A percentile compares a stretch with the other conserved stretches of the same genome.
phyloP scores from a whole-genome alignment of 2,329 filamentous ascomycete species.

The Nigrograna mackinnonii region DNA sequence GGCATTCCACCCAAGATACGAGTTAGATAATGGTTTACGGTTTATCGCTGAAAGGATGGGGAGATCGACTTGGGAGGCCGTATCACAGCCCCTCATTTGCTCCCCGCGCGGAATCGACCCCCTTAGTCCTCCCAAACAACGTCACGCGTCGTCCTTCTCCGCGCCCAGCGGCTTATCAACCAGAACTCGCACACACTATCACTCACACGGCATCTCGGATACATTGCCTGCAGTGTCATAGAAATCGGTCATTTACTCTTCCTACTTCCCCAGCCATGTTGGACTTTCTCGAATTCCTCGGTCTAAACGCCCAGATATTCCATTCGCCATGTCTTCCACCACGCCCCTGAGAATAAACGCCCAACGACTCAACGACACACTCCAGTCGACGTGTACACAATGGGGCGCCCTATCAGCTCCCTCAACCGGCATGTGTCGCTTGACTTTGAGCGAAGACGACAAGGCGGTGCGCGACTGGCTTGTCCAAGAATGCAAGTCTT shows the following conservation, averaged over 20 bases:
- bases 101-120: constrained; percentile 10
- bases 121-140: constrained; percentile 15
- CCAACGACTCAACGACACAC: constrained; percentile 22
- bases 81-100: constrained; percentile 29
- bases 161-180: too few species aligned
- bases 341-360: constrained; percentile 23
- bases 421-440: constrained; percentile 71
- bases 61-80: background rate
- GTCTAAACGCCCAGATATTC: too few species aligned
- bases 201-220: too few species aligned
- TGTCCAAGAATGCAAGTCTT: constrained; percentile 23
- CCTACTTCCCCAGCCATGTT: too few species aligned
- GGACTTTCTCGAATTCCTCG: too few species aligned
- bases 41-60: background rate
- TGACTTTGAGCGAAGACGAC: constrained; percentile 56
- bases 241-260: too few species aligned
- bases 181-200: too few species aligned
- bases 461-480: constrained; percentile 34
- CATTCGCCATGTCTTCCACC: constrained; percentile 8
- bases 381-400: constrained; percentile 29
- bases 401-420: constrained; percentile 27
- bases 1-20: background rate
- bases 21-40: background rate
- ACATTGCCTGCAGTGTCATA: too few species aligned
- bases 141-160: too few species aligned